A percentile compares a stretch with the other conserved stretches of the same genome.
phyloP scores from a whole-genome alignment of 2,329 filamentous ascomycete species.

The Cordyceps sp. region DNA sequence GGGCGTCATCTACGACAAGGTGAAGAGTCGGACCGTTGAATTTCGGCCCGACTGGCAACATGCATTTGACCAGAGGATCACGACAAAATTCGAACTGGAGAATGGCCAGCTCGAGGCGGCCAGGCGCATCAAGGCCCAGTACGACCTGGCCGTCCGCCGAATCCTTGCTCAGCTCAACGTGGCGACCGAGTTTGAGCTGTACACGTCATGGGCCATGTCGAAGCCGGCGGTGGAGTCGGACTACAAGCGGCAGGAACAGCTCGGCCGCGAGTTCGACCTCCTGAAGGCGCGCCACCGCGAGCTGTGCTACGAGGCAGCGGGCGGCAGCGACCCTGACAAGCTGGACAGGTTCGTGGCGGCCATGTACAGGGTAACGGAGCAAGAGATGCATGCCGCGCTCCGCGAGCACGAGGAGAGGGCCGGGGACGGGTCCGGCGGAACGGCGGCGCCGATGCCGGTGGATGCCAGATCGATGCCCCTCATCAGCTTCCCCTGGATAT shows the following conservation, averaged over 20 bases:
- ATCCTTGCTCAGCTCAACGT: constrained; percentile 79
- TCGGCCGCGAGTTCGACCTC: constrained; percentile 48
- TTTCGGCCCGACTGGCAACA: constrained; percentile 59
- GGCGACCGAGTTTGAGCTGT: constrained; percentile 79
- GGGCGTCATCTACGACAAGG: constrained; percentile 67
- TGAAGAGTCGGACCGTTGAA: constrained; percentile 35
- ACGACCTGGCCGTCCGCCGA: constrained; percentile 60
- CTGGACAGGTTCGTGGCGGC: constrained; percentile 64
- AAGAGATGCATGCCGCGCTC: constrained; percentile 47
- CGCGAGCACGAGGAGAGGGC: constrained; percentile 17
- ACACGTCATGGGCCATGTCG: constrained; percentile 67
- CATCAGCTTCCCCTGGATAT: constrained; percentile 91
- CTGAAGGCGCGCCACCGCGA: constrained; percentile 55
- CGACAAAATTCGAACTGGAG: constrained; percentile 41
- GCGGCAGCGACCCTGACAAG: constrained; percentile 35
- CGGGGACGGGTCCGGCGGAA: constrained; percentile 8
- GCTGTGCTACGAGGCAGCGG: constrained; percentile 48
- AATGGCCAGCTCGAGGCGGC: constrained; percentile 40
- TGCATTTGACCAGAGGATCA: constrained; percentile 60
- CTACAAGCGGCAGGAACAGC: constrained; percentile 76
- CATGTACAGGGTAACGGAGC: constrained; percentile 72
- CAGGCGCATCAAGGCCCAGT: constrained; percentile 52
- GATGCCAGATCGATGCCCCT: constrained; percentile 48
- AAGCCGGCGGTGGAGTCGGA: constrained; percentile 57
- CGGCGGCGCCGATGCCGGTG: constrained; percentile 13